Evolutionary conservation across 345 rosid genomes (phyloP).

Genomic region (Orychophragmus violaceus): DNA sequence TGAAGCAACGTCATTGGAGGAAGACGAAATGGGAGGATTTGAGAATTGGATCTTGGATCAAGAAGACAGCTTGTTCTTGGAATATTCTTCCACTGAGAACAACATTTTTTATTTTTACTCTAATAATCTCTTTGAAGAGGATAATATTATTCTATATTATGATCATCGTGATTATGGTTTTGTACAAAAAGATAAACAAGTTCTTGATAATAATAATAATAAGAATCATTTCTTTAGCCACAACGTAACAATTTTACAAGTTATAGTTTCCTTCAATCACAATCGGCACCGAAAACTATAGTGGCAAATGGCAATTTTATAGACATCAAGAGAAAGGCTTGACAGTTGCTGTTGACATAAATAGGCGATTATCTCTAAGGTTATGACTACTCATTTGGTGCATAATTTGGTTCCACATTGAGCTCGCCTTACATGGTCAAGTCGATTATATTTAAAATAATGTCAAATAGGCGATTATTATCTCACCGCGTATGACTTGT

Average conservation of each 20-base stretch:
- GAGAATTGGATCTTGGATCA: constrained; percentile 33
- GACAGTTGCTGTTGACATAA: background rate
- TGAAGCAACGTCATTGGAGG: constrained; percentile 31
- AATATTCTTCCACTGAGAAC: constrained; percentile 27
- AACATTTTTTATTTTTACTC: constrained; percentile 10
- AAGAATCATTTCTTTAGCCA: background rate
- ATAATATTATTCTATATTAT: constrained; percentile 12
- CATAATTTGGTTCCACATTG: background rate
- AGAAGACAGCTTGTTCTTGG: constrained; percentile 35
- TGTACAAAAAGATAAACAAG: constrained; percentile 10
- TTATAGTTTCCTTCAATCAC: background rate
- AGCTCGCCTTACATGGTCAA: constrained; percentile 6
- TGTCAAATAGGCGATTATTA: background rate
- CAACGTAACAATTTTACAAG: background rate
- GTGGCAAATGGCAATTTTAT: background rate
- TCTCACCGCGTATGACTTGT: too few relatives aligned
- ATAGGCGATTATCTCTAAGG: background rate
- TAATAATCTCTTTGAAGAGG: constrained; percentile 5
- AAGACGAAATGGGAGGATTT: constrained; percentile 22
- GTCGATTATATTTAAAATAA: background rate
- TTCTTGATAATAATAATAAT: background rate
- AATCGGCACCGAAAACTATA: background rate
- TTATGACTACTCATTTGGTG: constrained; percentile 4
- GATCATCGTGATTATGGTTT: constrained; percentile 21
- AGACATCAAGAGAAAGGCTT: background rate